Base-by-base conservation (phyloP, 805 yeast genomes). In the Wickerhamomyces alni region DNA sequence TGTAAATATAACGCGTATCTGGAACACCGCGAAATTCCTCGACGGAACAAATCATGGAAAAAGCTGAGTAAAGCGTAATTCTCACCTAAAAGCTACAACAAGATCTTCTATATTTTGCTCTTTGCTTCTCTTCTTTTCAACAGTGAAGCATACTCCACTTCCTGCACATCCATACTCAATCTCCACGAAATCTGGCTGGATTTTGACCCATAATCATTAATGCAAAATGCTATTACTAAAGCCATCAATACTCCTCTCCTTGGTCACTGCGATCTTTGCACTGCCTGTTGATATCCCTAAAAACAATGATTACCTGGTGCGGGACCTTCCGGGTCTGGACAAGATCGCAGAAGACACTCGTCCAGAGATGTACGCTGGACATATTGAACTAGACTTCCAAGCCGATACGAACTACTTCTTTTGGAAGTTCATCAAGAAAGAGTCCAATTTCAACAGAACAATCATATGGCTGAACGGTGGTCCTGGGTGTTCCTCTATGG, bases 401-500 rank as follows among this genome's bases (percentile, higher is more conserved):
- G 42, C 50, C 3, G 46, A 48, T 2, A 53, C 57, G 9, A 46
- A 42, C 31, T 51, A 47, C 41, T 55, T 55, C 50, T 55, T 55
- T 39, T 55, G 60, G 60, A 51, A 48, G 36, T 55, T 54, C 40
- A 19, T 35, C 10, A 48, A 53, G 29, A 41, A 41, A n/a, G 28
- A 43, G 8, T 25, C 47, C 3, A 38, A 44, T 17, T 43, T 44
- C 41, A 47, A 70, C 47, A 70, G 70, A 45, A 69, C 84, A 17
- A 71, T 83, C 8, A 71, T 93, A 39, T 93, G 99, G 98, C 70
- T 93, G 17, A 93, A 93, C 59, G 99, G 99, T 30, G 99, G 99
- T 0, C 99, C 99, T 0, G 99, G 99, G 0, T 93, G 99, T 59
- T 88, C 96, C 2, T 88, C 97, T 0, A 79, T 91, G 93, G 99